Percentiles rank a stretch among this genome's conserved stretches.
phyloP scores from a whole-genome alignment of 1,284 basidiomycete species.

The Ustilago shanxiensis region DNA sequence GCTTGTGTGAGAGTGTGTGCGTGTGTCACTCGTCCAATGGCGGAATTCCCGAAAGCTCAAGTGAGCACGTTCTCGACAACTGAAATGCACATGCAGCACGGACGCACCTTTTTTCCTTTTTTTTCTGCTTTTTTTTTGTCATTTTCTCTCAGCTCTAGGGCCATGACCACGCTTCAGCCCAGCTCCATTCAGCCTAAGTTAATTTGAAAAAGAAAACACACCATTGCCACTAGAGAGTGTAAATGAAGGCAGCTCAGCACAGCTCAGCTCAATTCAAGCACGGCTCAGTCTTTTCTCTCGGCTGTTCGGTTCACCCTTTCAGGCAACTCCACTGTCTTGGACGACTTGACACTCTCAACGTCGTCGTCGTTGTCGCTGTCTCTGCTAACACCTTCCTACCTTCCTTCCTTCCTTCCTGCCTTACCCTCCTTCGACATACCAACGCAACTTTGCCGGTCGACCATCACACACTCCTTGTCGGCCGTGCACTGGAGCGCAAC shows the following conservation, averaged over 20 bases:
- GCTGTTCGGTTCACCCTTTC: conserved; percentile 8
- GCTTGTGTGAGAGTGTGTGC: not conserved
- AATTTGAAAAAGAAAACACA: conserved; percentile 11
- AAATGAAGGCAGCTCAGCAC: not conserved
- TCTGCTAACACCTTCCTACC: not conserved
- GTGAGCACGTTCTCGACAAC: conserved; percentile 26
- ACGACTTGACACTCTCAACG: conserved; percentile 1
- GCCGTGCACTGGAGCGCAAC: conserved; percentile 27
- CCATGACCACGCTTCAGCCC: too few relatives aligned
- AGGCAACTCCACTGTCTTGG: conserved; percentile 7
- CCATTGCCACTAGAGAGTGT: conserved; percentile 6
- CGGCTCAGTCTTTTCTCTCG: not conserved
- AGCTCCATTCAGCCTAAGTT: too few relatives aligned
- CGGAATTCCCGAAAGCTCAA: conserved; percentile 2
- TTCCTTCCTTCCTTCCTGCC: not conserved
- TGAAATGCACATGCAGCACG: conserved; percentile 22
- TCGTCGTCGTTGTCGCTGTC: conserved; percentile 10
- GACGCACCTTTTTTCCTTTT: conserved; percentile 11
- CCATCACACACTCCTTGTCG: conserved; percentile 18
- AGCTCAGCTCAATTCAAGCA: not conserved
- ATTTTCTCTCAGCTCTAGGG: too few relatives aligned
- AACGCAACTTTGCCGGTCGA: conserved; percentile 32
- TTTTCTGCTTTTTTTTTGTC: not conserved
- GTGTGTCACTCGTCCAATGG: conserved; percentile 1
- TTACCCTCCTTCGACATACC: not conserved